Evolutionary conservation across 2,329 filamentous ascomycete genomes (phyloP).

Genomic region (Bisporella sp.): DNA sequence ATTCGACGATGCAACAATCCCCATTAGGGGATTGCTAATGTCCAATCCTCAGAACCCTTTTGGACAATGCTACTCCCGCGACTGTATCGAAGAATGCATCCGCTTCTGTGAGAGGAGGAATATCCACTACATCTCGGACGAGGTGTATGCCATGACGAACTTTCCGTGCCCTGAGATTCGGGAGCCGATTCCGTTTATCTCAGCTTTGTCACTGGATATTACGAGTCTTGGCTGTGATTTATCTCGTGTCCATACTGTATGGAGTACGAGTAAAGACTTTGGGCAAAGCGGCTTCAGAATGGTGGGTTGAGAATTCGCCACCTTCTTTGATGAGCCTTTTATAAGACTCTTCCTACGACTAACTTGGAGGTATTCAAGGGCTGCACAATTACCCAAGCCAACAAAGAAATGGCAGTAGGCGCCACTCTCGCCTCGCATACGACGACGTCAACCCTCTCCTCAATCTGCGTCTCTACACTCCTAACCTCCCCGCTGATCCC

Average conservation of each 20-base stretch:
- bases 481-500: constrained; percentile 4
- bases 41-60: constrained; percentile 29
- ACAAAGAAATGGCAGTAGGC: background rate
- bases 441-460: constrained; percentile 1
- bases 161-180: constrained; percentile 28
- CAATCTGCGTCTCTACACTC: constrained; percentile 1
- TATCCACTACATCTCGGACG: constrained; percentile 40
- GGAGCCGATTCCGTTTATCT: constrained; percentile 37
- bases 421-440: background rate
- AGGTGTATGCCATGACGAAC: constrained; percentile 40
- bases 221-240: constrained; percentile 21
- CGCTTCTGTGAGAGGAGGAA: constrained; percentile 34
- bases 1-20: constrained; percentile 9
- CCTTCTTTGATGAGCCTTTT: no score
- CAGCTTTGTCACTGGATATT: constrained; percentile 39
- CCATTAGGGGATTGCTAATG: constrained; percentile 31
- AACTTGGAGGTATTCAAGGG: no score
- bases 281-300: no score
- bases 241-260: no score
- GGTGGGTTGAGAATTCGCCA: no score
- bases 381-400: constrained; percentile 4
- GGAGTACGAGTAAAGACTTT: no score
- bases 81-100: constrained; percentile 26
- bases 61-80: constrained; percentile 12
- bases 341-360: no score